Evolutionary conservation across 177 flowering plant species (phyloP).

Genomic region (Vitis hybrid): DNA sequence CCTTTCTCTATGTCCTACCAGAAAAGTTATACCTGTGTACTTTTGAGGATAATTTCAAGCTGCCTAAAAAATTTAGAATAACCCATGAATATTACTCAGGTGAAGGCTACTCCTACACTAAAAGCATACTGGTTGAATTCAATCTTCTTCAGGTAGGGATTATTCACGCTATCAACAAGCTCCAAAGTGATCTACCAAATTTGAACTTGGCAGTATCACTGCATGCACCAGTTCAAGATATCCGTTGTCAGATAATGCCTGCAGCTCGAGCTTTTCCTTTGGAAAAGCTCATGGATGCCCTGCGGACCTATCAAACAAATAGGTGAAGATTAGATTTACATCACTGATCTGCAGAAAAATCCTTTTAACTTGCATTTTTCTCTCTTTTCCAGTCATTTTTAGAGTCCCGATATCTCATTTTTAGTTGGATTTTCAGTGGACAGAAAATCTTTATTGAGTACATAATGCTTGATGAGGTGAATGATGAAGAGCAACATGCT

Average conservation of each 20-base stretch:
- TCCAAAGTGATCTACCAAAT: slow-evolving; percentile 77
- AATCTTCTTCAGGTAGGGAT: slow-evolving; percentile 78
- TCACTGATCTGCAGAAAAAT: background rate
- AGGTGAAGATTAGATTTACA: slow-evolving; percentile 34
- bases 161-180: slow-evolving; percentile 81
- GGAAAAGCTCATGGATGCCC: slow-evolving; percentile 74
- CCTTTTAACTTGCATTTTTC: background rate
- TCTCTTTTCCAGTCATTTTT: background rate
- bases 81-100: too few relatives aligned
- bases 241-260: slow-evolving; percentile 97
- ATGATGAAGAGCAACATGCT: slow-evolving; percentile 90
- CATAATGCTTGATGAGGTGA: slow-evolving; percentile 94
- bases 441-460: slow-evolving; percentile 94
- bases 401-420: slow-evolving; percentile 9
- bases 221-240: slow-evolving; percentile 95
- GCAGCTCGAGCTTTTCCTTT: slow-evolving; percentile 97
- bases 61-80: too few relatives aligned
- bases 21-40: too few relatives aligned
- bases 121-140: slow-evolving; percentile 5
- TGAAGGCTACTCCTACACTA: background rate
- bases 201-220: slow-evolving; percentile 91
- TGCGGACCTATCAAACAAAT: slow-evolving; percentile 64
- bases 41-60: too few relatives aligned
- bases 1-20: too few relatives aligned
- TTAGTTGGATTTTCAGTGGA: slow-evolving; percentile 45